Percentiles rank a stretch among this genome's conserved stretches.
Evolutionary conservation across 2,329 filamentous ascomycete genomes (phyloP).

Genomic region (Bretziella fagacearum): DNA sequence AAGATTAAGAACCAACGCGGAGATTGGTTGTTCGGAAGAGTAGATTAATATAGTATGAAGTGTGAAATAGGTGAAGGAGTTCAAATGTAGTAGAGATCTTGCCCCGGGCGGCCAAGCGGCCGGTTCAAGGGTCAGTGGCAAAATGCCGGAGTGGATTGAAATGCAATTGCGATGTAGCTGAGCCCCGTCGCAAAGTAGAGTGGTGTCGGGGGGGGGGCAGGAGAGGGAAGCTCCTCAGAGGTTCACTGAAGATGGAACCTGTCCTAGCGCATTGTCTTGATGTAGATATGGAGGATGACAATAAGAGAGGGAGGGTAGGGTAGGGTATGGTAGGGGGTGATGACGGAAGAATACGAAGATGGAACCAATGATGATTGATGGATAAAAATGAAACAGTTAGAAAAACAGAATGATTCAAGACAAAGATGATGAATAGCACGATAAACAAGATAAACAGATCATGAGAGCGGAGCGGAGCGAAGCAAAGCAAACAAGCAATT

Average conservation of each 20-base stretch:
- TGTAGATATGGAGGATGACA: background rate
- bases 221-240: too few relatives aligned
- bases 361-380: background rate
- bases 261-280: background rate
- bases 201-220: background rate
- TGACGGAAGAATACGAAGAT: background rate
- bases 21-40: background rate
- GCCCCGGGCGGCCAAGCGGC: background rate
- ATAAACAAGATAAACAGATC: background rate
- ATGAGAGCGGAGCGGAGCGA: background rate
- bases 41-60: background rate
- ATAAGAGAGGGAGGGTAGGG: background rate
- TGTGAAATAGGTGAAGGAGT: background rate
- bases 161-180: background rate
- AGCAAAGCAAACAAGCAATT: background rate
- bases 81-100: background rate
- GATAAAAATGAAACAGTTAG: background rate
- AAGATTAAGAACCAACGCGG: background rate
- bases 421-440: background rate
- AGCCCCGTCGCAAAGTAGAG: background rate
- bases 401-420: background rate
- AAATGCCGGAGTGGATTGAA: background rate
- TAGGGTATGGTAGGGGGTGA: background rate
- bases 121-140: background rate
- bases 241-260: too few relatives aligned